phyloP scores from a whole-genome alignment of 2,329 filamentous ascomycete genomes.

The Sclerotiophoma versabilis region DNA sequence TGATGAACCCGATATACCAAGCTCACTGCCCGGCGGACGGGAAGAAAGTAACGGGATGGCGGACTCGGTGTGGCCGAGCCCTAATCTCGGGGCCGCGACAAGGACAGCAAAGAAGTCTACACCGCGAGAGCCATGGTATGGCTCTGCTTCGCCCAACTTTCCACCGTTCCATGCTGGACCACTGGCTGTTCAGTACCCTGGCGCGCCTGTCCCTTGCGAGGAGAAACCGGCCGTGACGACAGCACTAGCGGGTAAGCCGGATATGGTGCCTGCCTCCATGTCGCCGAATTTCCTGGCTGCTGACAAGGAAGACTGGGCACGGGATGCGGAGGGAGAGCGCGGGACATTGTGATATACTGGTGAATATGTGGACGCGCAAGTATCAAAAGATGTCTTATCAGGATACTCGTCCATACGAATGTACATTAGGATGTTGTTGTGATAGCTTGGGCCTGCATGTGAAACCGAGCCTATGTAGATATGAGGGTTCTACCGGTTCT shows the following conservation, averaged over 20 bases:
- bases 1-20: background rate
- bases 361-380: no score
- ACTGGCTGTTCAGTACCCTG: conserved; percentile 7
- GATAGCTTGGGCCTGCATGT: no score
- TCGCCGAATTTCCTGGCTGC: conserved; percentile 23
- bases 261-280: conserved; percentile 5
- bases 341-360: no score
- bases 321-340: no score
- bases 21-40: background rate
- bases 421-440: no score
- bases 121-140: background rate
- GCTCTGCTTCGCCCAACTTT: background rate
- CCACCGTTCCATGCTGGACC: background rate
- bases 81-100: background rate
- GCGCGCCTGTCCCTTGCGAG: background rate
- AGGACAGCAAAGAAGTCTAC: background rate
- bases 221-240: background rate
- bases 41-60: background rate
- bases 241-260: background rate
- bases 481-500: no score
- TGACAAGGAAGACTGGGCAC: background rate
- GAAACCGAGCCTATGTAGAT: no score
- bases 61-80: background rate
- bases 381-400: no score
- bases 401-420: no score